Percentiles rank a stretch among this genome's conserved stretches.
Conservation (phyloP, 2,329 filamentous ascomycete genomes). For the Scedosporium boydii region DNA sequence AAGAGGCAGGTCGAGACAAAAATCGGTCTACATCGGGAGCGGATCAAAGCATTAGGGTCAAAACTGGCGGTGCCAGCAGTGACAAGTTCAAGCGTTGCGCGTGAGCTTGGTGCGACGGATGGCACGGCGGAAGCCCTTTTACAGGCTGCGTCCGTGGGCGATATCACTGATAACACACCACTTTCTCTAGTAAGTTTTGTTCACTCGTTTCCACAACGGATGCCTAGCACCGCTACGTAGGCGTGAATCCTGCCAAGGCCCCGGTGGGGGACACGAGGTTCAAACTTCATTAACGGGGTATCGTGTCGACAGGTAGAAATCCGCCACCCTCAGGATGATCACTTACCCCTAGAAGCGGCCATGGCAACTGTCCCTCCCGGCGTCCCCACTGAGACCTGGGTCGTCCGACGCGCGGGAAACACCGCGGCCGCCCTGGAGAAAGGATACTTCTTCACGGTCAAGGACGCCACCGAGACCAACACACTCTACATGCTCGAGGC, state of each 20-base stretch:
- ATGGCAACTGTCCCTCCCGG: neutral
- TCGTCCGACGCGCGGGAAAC: neutral
- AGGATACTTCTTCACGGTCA: neutral
- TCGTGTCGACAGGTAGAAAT: neutral
- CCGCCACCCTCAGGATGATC: neutral
- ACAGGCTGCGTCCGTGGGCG: neutral
- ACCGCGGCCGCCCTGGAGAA: neutral
- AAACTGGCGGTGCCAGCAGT: neutral
- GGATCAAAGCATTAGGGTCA: neutral
- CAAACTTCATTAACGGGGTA: neutral
- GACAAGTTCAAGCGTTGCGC: neutral
- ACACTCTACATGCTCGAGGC: neutral
- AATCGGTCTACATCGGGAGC: neutral
- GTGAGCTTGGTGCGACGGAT: neutral
- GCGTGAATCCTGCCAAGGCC: too few relatives aligned
- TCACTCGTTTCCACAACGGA: neutral
- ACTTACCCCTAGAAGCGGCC: neutral
- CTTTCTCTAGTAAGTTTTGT: neutral
- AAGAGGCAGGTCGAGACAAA: neutral
- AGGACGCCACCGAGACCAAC: conserved; percentile 1
- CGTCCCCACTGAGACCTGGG: neutral
- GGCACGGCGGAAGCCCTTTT: neutral
- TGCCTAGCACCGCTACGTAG: too few relatives aligned
- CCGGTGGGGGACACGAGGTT: too few relatives aligned
- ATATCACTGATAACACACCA: neutral